Percentiles rank a stretch among this genome's conserved stretches.
Conservation (phyloP, 805 yeast species). For the Henningerozyma blattae region DNA sequence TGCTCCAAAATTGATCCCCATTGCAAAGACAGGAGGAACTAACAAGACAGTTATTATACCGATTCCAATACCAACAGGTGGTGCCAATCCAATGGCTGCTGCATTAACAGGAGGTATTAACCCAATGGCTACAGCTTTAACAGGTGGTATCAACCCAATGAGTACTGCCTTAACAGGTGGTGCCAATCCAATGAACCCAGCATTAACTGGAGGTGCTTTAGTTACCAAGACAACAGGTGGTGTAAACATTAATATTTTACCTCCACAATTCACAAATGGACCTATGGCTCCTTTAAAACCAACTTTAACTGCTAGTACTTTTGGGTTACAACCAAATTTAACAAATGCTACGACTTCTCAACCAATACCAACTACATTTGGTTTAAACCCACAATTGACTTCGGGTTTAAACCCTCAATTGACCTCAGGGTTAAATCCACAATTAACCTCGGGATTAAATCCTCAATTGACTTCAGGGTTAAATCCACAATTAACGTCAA, state of each 20-base stretch:
- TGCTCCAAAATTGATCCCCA: constrained; percentile 4
- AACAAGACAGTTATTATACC: neutral
- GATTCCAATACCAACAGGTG: constrained; percentile 1
- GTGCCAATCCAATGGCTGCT: neutral
- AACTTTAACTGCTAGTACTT: neutral
- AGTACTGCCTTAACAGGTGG: constrained; percentile 10
- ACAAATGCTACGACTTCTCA: neutral
- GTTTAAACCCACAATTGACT: neutral
- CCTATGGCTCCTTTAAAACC: neutral
- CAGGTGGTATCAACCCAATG: constrained; percentile 1
- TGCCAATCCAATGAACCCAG: constrained; percentile 7
- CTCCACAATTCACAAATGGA: neutral
- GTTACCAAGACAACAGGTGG: neutral
- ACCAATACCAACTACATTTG: neutral
- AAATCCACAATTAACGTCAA: neutral
- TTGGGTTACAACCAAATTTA: neutral
- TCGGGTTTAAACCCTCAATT: neutral
- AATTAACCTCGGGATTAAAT: neutral
- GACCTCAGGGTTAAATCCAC: neutral
- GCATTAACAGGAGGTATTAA: neutral
- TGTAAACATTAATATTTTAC: neutral
- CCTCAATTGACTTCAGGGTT: neutral
- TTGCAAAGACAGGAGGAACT: constrained; percentile 1
- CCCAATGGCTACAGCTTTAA: neutral
- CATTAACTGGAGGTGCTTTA: constrained; percentile 1